Conservation (phyloP, 1,284 basidiomycete species). For the Ustanciosporium gigantosporum region DNA sequence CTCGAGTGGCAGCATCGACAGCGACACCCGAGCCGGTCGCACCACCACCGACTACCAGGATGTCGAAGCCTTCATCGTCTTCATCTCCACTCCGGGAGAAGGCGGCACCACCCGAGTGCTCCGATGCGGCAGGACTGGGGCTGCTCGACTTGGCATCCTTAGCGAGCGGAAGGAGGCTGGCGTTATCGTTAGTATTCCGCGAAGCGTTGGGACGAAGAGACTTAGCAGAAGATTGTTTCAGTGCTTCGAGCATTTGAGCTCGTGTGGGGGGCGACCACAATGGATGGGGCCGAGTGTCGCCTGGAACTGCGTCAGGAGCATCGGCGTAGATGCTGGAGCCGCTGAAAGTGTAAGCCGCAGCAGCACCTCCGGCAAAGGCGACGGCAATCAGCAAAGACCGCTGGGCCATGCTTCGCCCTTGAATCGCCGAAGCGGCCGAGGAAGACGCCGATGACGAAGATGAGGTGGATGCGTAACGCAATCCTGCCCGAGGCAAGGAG, state of each 20-base stretch:
- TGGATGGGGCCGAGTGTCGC: slow-evolving; percentile 50
- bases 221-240: slow-evolving; percentile 49
- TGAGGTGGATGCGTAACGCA: slow-evolving; percentile 33
- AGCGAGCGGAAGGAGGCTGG: slow-evolving; percentile 40
- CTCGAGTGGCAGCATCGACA: slow-evolving; percentile 87
- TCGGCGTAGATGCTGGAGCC: slow-evolving; percentile 22
- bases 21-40: slow-evolving; percentile 94
- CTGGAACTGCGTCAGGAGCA: slow-evolving; percentile 37
- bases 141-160: slow-evolving; percentile 42
- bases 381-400: slow-evolving; percentile 19
- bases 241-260: slow-evolving; percentile 59
- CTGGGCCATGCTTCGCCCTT: slow-evolving; percentile 12
- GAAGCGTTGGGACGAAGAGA: slow-evolving; percentile 48
- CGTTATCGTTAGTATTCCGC: slow-evolving; percentile 25
- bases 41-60: slow-evolving; percentile 84
- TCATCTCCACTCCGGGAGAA: slow-evolving; percentile 28
- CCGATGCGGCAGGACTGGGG: slow-evolving; percentile 48
- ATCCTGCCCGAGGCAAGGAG: slow-evolving; percentile 16
- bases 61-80: slow-evolving; percentile 64
- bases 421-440: too few relatives aligned
- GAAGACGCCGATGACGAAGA: slow-evolving; percentile 14
- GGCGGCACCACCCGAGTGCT: slow-evolving; percentile 19
- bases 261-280: slow-evolving; percentile 59
- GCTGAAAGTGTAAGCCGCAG: slow-evolving; percentile 19
- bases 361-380: slow-evolving; percentile 27